Evolutionary conservation across 2,329 filamentous ascomycete genomes (phyloP).

Genomic region (Pseudocercospora vitis): DNA sequence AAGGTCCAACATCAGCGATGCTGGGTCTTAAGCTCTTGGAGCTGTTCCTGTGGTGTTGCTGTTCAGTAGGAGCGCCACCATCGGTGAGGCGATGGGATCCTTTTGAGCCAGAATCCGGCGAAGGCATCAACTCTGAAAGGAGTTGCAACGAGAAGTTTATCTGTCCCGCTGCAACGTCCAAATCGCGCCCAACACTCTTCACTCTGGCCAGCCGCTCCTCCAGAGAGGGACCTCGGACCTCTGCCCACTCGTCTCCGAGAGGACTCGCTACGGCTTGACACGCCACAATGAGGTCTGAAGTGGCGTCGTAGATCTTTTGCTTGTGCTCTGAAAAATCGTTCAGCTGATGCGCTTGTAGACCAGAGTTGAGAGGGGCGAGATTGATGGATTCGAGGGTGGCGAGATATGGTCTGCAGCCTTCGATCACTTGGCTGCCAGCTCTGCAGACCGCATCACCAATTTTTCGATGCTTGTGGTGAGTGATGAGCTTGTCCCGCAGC

Average conservation of each 20-base stretch:
- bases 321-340: slow-evolving; percentile 87
- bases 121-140: slow-evolving; percentile 75
- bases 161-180: slow-evolving; percentile 84
- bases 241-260: slow-evolving; percentile 91
- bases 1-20: slow-evolving; percentile 56
- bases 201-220: slow-evolving; percentile 84
- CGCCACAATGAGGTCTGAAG: slow-evolving; percentile 81
- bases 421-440: slow-evolving; percentile 75
- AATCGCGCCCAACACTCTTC: slow-evolving; percentile 70
- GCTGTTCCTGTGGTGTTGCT: slow-evolving; percentile 31
- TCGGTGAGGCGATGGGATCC: slow-evolving; percentile 39
- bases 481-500: slow-evolving; percentile 77
- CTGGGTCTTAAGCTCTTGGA: slow-evolving; percentile 50
- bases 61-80: slow-evolving; percentile 34
- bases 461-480: slow-evolving; percentile 71
- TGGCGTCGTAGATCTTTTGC: slow-evolving; percentile 88
- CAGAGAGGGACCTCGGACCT: slow-evolving; percentile 83
- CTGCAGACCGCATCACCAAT: slow-evolving; percentile 81
- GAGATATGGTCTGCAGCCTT: slow-evolving; percentile 87
- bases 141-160: slow-evolving; percentile 85
- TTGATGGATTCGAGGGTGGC: slow-evolving; percentile 90
- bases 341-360: slow-evolving; percentile 79
- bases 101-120: slow-evolving; percentile 34
- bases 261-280: slow-evolving; percentile 92
- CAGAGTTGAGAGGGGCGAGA: slow-evolving; percentile 73